Conservation (phyloP, 2,329 filamentous ascomycete genomes). For the Talaromyces sp. region DNA sequence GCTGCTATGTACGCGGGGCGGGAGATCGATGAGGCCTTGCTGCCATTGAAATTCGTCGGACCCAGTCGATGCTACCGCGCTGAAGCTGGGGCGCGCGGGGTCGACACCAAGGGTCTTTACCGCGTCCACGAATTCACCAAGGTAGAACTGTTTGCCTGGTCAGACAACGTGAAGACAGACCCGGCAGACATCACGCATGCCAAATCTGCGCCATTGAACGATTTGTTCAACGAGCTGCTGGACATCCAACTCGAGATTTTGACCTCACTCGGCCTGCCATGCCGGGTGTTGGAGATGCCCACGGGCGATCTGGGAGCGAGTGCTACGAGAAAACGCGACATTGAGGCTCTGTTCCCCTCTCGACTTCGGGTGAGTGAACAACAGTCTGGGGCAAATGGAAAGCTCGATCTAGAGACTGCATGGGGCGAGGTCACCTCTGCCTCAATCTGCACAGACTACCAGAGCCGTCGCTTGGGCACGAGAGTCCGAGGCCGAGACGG, state of each 20-base stretch:
- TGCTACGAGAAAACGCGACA: conserved; percentile 80
- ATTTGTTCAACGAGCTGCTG: conserved; percentile 77
- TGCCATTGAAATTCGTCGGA: conserved; percentile 76
- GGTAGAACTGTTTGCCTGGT: conserved; percentile 96
- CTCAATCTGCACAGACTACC: conserved; percentile 92
- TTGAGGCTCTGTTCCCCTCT: conserved; percentile 90
- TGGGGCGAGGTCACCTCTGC: conserved; percentile 94
- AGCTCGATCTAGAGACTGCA: conserved; percentile 49
- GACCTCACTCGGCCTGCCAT: conserved; percentile 68
- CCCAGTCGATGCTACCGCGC: conserved; percentile 92
- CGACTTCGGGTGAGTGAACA: conserved; percentile 40
- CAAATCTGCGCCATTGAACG: conserved; percentile 18
- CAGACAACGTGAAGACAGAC: conserved; percentile 45
- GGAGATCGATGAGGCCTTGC: conserved; percentile 56
- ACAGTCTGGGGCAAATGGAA: neutral
- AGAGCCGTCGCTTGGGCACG: conserved; percentile 75
- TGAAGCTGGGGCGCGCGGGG: conserved; percentile 84
- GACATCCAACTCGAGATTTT: conserved; percentile 82
- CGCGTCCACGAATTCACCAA: conserved; percentile 98
- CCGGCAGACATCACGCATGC: conserved; percentile 11
- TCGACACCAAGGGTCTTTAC: conserved; percentile 90
- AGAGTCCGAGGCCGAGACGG: conserved; percentile 52
- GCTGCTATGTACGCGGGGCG: conserved; percentile 81
- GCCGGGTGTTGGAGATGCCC: conserved; percentile 90
- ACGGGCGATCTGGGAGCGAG: conserved; percentile 81